These are phyloP conservation scores for Trebouxia sp. DNA, from an alignment of 139 green algal genomes.

Conservation along the genomic window DNA sequence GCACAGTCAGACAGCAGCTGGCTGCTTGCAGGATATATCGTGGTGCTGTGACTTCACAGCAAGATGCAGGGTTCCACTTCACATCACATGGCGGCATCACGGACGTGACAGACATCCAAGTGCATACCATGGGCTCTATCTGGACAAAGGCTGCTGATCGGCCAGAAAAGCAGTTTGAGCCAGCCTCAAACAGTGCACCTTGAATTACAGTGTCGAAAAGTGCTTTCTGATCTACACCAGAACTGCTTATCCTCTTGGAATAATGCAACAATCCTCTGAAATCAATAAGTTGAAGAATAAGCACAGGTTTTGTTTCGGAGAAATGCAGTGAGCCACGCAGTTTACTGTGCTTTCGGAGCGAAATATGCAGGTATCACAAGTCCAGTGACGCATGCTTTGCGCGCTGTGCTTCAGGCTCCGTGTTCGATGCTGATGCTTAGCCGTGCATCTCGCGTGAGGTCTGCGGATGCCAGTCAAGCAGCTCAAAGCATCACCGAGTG, in stretches of 20 bases:
- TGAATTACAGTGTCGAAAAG: too few relatives aligned
- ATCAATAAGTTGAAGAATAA: too few relatives aligned
- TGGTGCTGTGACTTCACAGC: neutral
- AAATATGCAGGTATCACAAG: too few relatives aligned
- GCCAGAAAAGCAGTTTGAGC: conserved; percentile 22
- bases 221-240: too few relatives aligned
- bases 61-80: neutral
- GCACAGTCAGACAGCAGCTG: too few relatives aligned
- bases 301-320: too few relatives aligned
- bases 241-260: too few relatives aligned
- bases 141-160: conserved; percentile 26
- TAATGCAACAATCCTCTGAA: too few relatives aligned
- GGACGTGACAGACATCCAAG: neutral
- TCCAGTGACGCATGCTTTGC: too few relatives aligned
- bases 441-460: neutral
- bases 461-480: neutral
- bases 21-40: conserved; percentile 33
- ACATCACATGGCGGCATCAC: conserved; percentile 24
- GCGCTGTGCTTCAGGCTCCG: neutral
- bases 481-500: neutral
- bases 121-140: conserved; percentile 29
- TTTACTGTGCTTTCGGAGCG: too few relatives aligned
- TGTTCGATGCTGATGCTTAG: neutral
- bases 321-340: too few relatives aligned
- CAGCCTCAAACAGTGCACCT: neutral